Conservation (phyloP, 108 stramenopile genomes). For the Nitzschia palea region DNA sequence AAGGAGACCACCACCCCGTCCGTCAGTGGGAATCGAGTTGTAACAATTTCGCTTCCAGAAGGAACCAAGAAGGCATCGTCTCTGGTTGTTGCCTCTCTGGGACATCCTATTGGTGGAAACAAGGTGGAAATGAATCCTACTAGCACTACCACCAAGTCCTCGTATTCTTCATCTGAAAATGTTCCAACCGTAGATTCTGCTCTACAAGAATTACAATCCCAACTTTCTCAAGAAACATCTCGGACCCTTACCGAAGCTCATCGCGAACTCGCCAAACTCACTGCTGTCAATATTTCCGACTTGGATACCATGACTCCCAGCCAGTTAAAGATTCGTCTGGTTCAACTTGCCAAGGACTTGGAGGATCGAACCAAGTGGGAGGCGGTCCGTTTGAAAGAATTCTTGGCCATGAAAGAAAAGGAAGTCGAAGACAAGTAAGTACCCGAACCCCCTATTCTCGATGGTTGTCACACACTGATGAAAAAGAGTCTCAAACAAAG, state of each 20-base stretch:
- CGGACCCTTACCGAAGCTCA: slow-evolving; percentile 31
- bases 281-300: slow-evolving; percentile 37
- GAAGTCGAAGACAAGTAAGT: slow-evolving; percentile 53
- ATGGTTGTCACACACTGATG: neutral
- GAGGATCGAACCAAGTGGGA: slow-evolving; percentile 85
- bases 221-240: slow-evolving; percentile 28
- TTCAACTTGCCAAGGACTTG: slow-evolving; percentile 78
- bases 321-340: slow-evolving; percentile 64
- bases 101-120: slow-evolving; percentile 46
- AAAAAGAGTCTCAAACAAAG: no score
- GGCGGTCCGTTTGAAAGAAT: slow-evolving; percentile 80
- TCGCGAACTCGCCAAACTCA: slow-evolving; percentile 35
- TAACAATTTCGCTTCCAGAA: slow-evolving; percentile 8
- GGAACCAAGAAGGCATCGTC: slow-evolving; percentile 8
- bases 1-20: slow-evolving; percentile 12
- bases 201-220: slow-evolving; percentile 26
- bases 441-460: neutral
- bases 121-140: slow-evolving; percentile 29
- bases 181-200: slow-evolving; percentile 25
- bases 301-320: slow-evolving; percentile 44
- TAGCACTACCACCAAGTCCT: neutral
- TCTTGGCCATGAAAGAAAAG: slow-evolving; percentile 78
- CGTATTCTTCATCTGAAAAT: slow-evolving; percentile 1
- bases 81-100: slow-evolving; percentile 15
- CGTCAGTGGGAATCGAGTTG: slow-evolving; percentile 12